Evolutionary conservation across 2,329 filamentous ascomycete species (phyloP).

Genomic region (Xylaria sp.): DNA sequence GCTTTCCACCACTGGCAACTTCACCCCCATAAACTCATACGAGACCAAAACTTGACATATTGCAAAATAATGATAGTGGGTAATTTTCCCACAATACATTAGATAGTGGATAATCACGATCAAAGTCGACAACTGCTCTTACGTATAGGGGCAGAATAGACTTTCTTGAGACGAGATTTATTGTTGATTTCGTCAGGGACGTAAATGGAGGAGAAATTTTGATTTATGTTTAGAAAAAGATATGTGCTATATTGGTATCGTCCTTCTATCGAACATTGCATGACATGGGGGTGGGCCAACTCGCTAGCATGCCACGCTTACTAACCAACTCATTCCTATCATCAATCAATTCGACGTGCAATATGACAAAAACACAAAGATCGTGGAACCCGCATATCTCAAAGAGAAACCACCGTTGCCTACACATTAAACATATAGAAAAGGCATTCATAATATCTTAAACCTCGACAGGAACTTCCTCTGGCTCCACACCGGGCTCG

Average conservation of each 20-base stretch:
- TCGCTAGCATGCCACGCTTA: neutral
- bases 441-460: constrained; percentile 9
- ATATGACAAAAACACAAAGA: constrained; percentile 7
- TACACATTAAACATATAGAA: constrained; percentile 19
- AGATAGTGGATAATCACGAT: neutral
- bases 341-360: constrained; percentile 24
- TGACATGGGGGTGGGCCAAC: constrained; percentile 3
- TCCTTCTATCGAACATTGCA: constrained; percentile 39
- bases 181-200: neutral
- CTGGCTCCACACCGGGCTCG: constrained; percentile 14
- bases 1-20: neutral
- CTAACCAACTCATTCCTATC: constrained; percentile 4
- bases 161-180: neutral
- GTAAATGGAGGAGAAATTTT: neutral
- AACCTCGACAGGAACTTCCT: constrained; percentile 5
- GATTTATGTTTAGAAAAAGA: neutral
- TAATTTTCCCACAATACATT: neutral
- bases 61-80: neutral
- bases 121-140: neutral
- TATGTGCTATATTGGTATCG: constrained; percentile 44
- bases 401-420: neutral
- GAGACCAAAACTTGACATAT: neutral
- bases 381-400: neutral
- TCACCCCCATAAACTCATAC: neutral
- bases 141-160: neutral